Conservation (phyloP, 805 yeast species). For the Metschnikowia kunwiensis region DNA sequence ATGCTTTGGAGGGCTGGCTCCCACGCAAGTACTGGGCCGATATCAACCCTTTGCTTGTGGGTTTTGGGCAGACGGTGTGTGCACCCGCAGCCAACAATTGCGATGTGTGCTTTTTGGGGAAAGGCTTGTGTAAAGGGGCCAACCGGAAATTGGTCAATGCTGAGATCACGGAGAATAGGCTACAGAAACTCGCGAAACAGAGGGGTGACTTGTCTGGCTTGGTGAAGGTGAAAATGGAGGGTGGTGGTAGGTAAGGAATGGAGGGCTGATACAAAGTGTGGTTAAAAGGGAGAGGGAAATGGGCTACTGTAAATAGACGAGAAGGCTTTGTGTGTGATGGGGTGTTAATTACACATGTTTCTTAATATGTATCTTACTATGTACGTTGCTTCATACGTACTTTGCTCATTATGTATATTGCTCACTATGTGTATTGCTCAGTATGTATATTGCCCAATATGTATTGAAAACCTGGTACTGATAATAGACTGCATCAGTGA, state of each 20-base stretch:
- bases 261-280: too few species aligned
- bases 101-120: conserved; percentile 61
- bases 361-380: too few species aligned
- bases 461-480: too few species aligned
- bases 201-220: conserved; percentile 33
- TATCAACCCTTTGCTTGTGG: conserved; percentile 82
- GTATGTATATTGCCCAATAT: too few species aligned
- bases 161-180: conserved; percentile 26
- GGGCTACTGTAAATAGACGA: too few species aligned
- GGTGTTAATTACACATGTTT: too few species aligned
- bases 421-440: too few species aligned
- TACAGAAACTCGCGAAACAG: conserved; percentile 27
- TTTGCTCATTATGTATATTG: too few species aligned
- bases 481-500: too few species aligned
- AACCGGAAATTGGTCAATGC: conserved; percentile 42
- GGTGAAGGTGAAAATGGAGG: conserved; percentile 6
- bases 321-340: too few species aligned
- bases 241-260: not conserved
- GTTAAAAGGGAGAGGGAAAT: too few species aligned
- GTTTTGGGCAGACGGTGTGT: conserved; percentile 90
- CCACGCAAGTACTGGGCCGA: conserved; percentile 76
- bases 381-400: too few species aligned
- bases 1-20: conserved; percentile 68
- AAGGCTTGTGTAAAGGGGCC: conserved; percentile 56
- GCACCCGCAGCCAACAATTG: conserved; percentile 68